Percentiles rank a stretch among this genome's conserved stretches.
These are phyloP conservation scores for Trametes cinnabarina DNA, from an alignment of 768 basidiomycete species.

Conservation along the genomic window DNA sequence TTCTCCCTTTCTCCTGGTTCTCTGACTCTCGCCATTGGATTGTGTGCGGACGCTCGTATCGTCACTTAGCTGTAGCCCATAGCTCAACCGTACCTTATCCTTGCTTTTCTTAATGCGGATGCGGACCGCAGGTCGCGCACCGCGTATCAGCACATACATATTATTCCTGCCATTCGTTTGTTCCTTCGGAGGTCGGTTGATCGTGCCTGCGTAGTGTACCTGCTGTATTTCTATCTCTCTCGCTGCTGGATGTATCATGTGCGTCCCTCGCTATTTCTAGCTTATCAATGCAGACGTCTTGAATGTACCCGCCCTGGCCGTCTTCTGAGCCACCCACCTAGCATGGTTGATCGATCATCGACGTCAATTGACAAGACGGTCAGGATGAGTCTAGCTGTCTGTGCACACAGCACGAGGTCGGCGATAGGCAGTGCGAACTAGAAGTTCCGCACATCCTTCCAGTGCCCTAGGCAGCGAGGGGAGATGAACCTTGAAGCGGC, in stretches of 20 bases:
- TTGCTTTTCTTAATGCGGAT: neutral
- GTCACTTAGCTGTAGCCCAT: neutral
- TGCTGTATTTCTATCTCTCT: neutral
- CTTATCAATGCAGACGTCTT: no score
- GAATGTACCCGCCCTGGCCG: no score
- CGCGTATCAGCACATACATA: neutral
- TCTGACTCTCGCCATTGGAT: neutral
- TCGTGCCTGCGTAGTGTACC: neutral
- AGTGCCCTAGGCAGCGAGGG: no score
- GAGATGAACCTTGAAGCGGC: no score
- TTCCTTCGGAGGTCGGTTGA: neutral
- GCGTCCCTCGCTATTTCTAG: no score
- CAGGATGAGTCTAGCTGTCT: no score
- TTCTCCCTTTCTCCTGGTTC: neutral
- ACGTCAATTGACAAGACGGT: no score
- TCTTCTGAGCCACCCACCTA: no score
- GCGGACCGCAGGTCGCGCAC: neutral
- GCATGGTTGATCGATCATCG: no score
- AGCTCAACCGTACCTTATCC: neutral
- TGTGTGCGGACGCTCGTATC: conserved; percentile 2
- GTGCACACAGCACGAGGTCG: no score
- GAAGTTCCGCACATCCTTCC: no score
- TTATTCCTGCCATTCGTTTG: neutral
- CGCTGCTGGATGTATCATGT: neutral
- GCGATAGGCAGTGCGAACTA: no score